Evolutionary conservation across 2,329 filamentous ascomycete species (phyloP).

Genomic region (Fusarium foetens): DNA sequence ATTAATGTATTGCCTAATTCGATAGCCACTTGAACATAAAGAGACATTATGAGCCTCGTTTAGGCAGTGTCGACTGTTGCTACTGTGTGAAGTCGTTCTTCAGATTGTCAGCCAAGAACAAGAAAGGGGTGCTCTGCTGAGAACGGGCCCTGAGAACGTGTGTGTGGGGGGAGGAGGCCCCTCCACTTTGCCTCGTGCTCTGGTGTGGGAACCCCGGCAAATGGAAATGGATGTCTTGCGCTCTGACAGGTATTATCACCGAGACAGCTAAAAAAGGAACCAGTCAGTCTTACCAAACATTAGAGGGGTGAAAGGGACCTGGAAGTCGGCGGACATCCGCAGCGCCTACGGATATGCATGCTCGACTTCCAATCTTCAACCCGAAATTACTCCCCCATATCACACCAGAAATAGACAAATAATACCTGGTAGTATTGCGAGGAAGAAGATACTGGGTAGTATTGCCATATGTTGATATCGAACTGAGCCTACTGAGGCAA

Average conservation of each 20-base stretch:
- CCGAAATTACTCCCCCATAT: conserved; percentile 17
- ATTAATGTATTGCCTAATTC: background rate
- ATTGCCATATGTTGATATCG: background rate
- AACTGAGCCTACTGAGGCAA: background rate
- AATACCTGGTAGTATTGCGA: background rate
- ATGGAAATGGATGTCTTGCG: conserved; percentile 26
- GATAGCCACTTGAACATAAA: background rate
- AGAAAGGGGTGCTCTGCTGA: conserved; percentile 27
- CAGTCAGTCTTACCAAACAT: background rate
- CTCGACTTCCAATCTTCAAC: background rate
- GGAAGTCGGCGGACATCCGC: background rate
- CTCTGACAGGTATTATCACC: conserved; percentile 37
- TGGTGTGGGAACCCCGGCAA: conserved; percentile 23
- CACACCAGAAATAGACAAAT: conserved; percentile 3
- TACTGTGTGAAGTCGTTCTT: background rate
- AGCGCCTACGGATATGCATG: background rate
- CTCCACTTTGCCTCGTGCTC: conserved; percentile 26
- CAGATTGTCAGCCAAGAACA: background rate
- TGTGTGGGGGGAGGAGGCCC: conserved; percentile 14
- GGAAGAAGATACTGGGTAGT: background rate
- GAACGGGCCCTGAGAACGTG: background rate
- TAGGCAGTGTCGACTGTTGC: background rate
- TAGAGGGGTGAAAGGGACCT: conserved; percentile 1
- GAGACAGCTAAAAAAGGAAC: conserved; percentile 34
- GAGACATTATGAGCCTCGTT: background rate